Conservation (phyloP, 257 asterid species). For the Gentiana dahurica region DNA sequence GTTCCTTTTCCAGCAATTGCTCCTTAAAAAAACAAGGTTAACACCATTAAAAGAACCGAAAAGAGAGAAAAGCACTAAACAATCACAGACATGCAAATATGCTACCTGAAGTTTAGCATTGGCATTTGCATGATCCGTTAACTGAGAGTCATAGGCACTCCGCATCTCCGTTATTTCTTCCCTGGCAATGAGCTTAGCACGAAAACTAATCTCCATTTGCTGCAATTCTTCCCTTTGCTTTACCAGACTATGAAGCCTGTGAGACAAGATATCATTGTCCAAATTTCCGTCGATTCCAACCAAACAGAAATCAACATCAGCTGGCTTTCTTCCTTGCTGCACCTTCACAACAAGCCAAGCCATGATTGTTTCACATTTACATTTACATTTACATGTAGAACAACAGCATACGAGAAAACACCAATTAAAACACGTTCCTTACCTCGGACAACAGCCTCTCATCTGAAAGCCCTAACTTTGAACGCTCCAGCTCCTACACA, state of each 20-base stretch:
- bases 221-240: conserved; percentile 73
- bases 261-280: conserved; percentile 60
- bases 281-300: conserved; percentile 47
- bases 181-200: conserved; percentile 50
- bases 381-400: conserved; percentile 7
- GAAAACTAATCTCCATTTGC: conserved; percentile 65
- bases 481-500: conserved; percentile 47
- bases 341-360: conserved; percentile 29
- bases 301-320: conserved; percentile 56
- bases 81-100: background rate
- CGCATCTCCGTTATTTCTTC: conserved; percentile 37
- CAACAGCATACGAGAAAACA: background rate
- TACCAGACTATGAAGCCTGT: conserved; percentile 37
- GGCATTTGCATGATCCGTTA: conserved; percentile 45
- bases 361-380: conserved; percentile 23
- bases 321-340: conserved; percentile 78
- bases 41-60: background rate
- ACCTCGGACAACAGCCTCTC: conserved; percentile 80
- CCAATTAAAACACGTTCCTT: conserved; percentile 7
- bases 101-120: conserved; percentile 48
- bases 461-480: conserved; percentile 51
- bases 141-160: conserved; percentile 40
- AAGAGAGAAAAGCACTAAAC: background rate
- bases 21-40: conserved; percentile 28
- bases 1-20: conserved; percentile 57